Base-by-base conservation (phyloP, 495 filamentous ascomycete species). In the Penicillium herquei region DNA sequence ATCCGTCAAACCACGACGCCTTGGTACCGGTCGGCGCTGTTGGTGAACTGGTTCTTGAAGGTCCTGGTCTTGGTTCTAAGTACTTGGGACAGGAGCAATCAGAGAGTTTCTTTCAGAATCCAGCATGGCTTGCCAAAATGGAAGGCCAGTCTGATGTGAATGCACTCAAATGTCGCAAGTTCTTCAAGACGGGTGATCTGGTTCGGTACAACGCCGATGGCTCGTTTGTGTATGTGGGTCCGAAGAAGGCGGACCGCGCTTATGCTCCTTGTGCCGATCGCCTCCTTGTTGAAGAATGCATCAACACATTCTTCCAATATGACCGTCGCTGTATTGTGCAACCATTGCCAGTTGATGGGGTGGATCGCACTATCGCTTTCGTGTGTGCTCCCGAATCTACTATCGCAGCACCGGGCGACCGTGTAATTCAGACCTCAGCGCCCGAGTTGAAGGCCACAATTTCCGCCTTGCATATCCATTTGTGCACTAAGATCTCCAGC, bases 41-140 rank as follows among this genome's bases (percentile, higher is more conserved):
- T 35, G 86, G 86, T 39, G 86, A 89, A 62, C 60, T 88, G 16
- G 59, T 82, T 3, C 71, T 89, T n/a, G 84, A 87, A 69, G 84
- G 85, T 0, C 79, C 83, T 0, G 68, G 79, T 18, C 64, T 87
- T 10, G 77, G 72, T 7, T 60, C 69, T 0, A 75, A 75, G 0
- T 87, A 87, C 54, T 64, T 86, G 8, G 69, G 78, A 10, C 39
- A 70, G 14, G 65, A 69, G 5, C 69, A 67, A 11, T 68, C 74
- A 0, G 62, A 57, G 12, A 46, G 65, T 85, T 44, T 84, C 51
- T 78, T 87, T 41, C 61, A 75, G 21, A 61, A 76, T 21, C 81
- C 80, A 0, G 45, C 55, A n/a, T 87, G 81, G 78, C 64, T 78
- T 0, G 2, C 48, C 12, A 18, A 7, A 7, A n/a, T 51, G 11